Percentiles rank a stretch among this genome's conserved stretches.
Evolutionary conservation across 139 green algal species (phyloP).

Genomic region (Chloropicon primus): DNA sequence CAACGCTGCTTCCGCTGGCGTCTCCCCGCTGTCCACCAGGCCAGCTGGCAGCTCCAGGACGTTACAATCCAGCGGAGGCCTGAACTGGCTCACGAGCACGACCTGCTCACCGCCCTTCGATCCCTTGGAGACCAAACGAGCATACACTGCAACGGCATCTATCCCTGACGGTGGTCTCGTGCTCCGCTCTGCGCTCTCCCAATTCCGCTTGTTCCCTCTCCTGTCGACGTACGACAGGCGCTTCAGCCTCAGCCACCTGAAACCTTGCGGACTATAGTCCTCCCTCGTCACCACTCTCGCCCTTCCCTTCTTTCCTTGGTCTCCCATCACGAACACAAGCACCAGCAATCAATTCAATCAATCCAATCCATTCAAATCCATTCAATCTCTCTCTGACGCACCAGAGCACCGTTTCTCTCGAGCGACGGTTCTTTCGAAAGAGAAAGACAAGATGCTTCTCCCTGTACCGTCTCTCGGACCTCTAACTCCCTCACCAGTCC

Average conservation of each 20-base stretch:
- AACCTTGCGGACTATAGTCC: not conserved
- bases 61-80: not conserved
- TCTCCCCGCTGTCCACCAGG: conserved; percentile 42
- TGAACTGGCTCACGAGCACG: not conserved
- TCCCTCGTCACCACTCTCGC: not conserved
- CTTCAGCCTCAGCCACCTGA: not conserved
- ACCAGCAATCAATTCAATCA: too few species aligned
- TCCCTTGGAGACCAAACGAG: not conserved
- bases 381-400: too few species aligned
- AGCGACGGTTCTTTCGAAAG: too few species aligned
- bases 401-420: too few species aligned
- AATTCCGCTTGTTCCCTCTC: not conserved
- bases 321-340: too few species aligned
- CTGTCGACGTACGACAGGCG: not conserved
- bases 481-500: too few species aligned
- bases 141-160: not conserved
- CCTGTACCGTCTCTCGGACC: too few species aligned
- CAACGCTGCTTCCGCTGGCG: conserved; percentile 28
- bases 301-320: too few species aligned
- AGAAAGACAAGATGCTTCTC: too few species aligned
- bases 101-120: not conserved
- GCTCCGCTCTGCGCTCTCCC: not conserved
- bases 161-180: not conserved
- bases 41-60: conserved; percentile 41
- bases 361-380: too few species aligned